These are phyloP conservation scores for Buddleja alternifolia DNA, from an alignment of 257 asterid species.

Conservation along the genomic window DNA sequence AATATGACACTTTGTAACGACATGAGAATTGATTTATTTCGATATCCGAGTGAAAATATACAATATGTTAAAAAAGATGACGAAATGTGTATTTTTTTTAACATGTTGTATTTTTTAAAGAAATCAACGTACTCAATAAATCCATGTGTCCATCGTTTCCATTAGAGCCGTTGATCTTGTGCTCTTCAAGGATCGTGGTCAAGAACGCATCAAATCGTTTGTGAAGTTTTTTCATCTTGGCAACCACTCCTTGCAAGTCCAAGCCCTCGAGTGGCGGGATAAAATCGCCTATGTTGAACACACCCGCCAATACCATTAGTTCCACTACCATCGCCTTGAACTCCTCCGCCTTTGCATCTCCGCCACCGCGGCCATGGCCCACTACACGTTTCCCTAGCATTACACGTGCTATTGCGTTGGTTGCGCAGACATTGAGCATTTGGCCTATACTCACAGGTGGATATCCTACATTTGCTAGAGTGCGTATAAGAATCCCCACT, in stretches of 20 bases:
- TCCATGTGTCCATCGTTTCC: conserved; percentile 34
- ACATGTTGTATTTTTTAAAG: conserved; percentile 53
- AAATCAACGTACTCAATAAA: conserved; percentile 58
- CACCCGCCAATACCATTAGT: conserved; percentile 79
- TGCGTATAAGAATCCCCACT: conserved; percentile 48
- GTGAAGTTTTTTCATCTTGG: conserved; percentile 85
- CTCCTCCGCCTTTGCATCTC: conserved; percentile 74
- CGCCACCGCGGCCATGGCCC: conserved; percentile 52
- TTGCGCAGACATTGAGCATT: conserved; percentile 63
- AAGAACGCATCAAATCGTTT: conserved; percentile 72
- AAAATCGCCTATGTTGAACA: conserved; percentile 83
- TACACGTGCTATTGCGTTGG: conserved; percentile 76
- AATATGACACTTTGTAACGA: no score
- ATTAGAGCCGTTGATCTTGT: conserved; percentile 32
- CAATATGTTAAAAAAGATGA: no score
- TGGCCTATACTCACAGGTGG: conserved; percentile 52
- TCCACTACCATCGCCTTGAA: conserved; percentile 87
- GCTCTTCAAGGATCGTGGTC: conserved; percentile 58
- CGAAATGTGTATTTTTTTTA: no score
- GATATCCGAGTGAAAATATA: no score
- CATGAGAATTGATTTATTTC: no score
- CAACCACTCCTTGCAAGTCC: conserved; percentile 76
- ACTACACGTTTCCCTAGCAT: conserved; percentile 75
- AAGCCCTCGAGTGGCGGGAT: conserved; percentile 70
- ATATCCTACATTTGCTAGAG: conserved; percentile 48